phyloP scores from a whole-genome alignment of 2,329 filamentous ascomycete species.

The Sclerotinia nivalis region DNA sequence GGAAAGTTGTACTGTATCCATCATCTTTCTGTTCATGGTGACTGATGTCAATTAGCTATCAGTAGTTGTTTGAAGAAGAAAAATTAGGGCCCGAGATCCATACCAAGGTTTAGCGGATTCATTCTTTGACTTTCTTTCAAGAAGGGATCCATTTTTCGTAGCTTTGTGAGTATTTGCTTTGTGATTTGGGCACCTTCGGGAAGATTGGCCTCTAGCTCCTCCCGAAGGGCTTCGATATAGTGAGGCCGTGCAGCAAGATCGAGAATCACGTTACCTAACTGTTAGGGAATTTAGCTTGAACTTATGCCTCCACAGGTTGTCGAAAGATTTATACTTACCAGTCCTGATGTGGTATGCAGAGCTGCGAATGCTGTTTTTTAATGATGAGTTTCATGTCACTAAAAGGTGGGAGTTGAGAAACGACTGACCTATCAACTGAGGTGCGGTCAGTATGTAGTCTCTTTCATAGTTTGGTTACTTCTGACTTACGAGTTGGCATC shows the following conservation, averaged over 20 bases:
- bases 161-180: slow-evolving; percentile 28
- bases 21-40: slow-evolving; percentile 29
- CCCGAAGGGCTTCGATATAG: slow-evolving; percentile 36
- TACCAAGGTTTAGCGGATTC: slow-evolving; percentile 41
- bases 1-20: slow-evolving; percentile 37
- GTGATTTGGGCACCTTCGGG: slow-evolving; percentile 44
- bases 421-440: not conserved
- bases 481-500: slow-evolving; percentile 12
- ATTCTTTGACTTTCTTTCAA: slow-evolving; percentile 44
- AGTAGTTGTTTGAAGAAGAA: not conserved
- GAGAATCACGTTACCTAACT: slow-evolving; percentile 43
- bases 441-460: not conserved
- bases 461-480: not conserved
- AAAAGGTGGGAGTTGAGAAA: not conserved
- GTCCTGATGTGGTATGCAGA: slow-evolving; percentile 1
- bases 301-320: not conserved
- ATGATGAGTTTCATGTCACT: not conserved
- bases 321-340: not conserved
- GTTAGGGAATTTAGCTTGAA: not conserved
- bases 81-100: slow-evolving; percentile 7
- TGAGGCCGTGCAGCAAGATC: slow-evolving; percentile 53
- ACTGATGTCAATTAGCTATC: slow-evolving; percentile 16
- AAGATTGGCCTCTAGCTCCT: slow-evolving; percentile 30
- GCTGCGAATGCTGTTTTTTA: slow-evolving; percentile 10
- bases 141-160: slow-evolving; percentile 44